These are phyloP conservation scores for Coniferiporia weirii DNA, from an alignment of 1,284 basidiomycete species.

Conservation along the genomic window DNA sequence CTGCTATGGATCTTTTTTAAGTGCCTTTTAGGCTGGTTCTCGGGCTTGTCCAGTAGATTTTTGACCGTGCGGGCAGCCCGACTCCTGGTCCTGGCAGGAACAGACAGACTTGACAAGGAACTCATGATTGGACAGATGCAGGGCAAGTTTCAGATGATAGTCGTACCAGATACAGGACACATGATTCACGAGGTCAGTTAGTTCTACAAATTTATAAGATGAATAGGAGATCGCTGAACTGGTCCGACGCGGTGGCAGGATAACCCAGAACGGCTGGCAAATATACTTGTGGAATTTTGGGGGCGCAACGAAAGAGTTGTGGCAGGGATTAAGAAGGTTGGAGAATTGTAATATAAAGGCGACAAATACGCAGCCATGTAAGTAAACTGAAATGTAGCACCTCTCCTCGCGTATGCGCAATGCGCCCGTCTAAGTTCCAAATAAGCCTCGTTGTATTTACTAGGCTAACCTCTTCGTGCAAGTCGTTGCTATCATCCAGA, in stretches of 20 bases:
- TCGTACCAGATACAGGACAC: constrained; percentile 85
- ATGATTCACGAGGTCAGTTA: constrained; percentile 83
- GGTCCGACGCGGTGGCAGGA: constrained; percentile 47
- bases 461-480: neutral
- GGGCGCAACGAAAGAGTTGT: constrained; percentile 77
- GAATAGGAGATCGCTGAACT: neutral
- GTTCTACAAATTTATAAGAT: neutral
- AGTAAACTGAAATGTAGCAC: neutral
- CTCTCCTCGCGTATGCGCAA: neutral
- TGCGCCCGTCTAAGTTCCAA: no score
- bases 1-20: neutral
- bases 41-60: constrained; percentile 75
- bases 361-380: neutral
- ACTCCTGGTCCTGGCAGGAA: constrained; percentile 85
- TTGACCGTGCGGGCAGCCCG: constrained; percentile 74
- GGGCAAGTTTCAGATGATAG: constrained; percentile 93
- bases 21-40: constrained; percentile 78
- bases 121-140: constrained; percentile 99
- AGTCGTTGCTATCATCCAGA: neutral
- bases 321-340: constrained; percentile 76
- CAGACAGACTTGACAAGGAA: constrained; percentile 88
- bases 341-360: constrained; percentile 44
- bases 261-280: constrained; percentile 74
- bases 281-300: constrained; percentile 87
- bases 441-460: no score